Evolutionary conservation across 495 filamentous ascomycete species (phyloP).

Genomic region (Podospora conica): DNA sequence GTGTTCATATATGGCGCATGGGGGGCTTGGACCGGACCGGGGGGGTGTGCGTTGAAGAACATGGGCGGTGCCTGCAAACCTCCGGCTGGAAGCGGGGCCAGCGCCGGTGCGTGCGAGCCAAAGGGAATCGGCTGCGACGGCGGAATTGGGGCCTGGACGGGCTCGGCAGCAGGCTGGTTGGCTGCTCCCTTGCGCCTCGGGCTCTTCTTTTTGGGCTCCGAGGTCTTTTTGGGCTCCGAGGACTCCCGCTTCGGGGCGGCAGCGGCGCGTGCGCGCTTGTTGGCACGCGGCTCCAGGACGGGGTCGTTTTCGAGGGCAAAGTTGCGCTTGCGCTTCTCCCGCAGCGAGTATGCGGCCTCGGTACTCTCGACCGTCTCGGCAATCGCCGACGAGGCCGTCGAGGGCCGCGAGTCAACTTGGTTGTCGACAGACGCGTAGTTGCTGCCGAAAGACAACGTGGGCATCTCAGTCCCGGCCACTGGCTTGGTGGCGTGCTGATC

Average conservation of each 20-base stretch:
- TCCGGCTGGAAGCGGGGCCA: slow-evolving; percentile 8
- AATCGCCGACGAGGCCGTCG: slow-evolving; percentile 26
- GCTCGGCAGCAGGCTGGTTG: slow-evolving; percentile 14
- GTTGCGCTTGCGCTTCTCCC: slow-evolving; percentile 33
- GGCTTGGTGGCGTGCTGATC: slow-evolving; percentile 9
- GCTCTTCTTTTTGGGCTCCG: slow-evolving; percentile 21
- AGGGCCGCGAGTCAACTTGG: slow-evolving; percentile 29
- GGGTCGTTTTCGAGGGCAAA: slow-evolving; percentile 34
- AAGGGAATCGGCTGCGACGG: neutral
- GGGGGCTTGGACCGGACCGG: slow-evolving; percentile 11
- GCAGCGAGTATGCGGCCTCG: slow-evolving; percentile 33
- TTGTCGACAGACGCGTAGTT: slow-evolving; percentile 16
- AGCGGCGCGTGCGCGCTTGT: slow-evolving; percentile 16
- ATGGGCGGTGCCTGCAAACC: slow-evolving; percentile 18
- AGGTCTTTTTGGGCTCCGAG: slow-evolving; percentile 18
- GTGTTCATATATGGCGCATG: slow-evolving; percentile 28
- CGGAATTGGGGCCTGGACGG: slow-evolving; percentile 19
- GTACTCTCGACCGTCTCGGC: slow-evolving; percentile 26
- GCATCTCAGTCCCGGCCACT: slow-evolving; percentile 15
- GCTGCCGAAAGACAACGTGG: slow-evolving; percentile 26
- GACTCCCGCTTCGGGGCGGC: slow-evolving; percentile 7
- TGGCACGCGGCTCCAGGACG: slow-evolving; percentile 20
- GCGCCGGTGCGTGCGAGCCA: neutral
- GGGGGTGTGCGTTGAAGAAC: slow-evolving; percentile 17
- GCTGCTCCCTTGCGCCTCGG: slow-evolving; percentile 16